Base-by-base conservation (phyloP, 1,139 yeast species). In the Pichia sp. region DNA sequence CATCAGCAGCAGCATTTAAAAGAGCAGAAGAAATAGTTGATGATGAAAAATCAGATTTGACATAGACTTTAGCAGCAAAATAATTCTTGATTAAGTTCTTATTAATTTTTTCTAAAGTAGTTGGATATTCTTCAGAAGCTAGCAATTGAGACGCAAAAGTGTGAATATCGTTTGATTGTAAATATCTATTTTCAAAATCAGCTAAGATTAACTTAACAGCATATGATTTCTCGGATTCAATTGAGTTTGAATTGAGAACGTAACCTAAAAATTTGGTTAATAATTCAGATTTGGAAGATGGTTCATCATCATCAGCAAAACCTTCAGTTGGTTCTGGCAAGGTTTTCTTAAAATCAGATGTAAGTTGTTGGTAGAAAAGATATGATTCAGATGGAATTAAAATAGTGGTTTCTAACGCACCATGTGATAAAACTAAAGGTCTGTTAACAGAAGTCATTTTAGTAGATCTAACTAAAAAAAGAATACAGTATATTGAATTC, bases 241-340 rank as follows among this genome's bases (percentile, higher is more conserved):
- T 50, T 7, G 59, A 46, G 8, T 55, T 50, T 18, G 95, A 82
- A n/a, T 48, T 36, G 22, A 60, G 57, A 48, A 85, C 77, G 66
- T 77, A 90, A 22, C 96, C 96, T 54, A 92, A 72, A 64, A 90
- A 92, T 61, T 81, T 80, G 52, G 89, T 88, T 56, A 87, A 76
- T 54, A 92, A 77, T 70, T 94, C 98, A 40, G 90, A 83, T 46
- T 94, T 82, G 43, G 94, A 82, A 41, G 90, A 70, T 40, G 97
- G 97, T 69, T 88, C 97, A 54, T 86, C 83, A 59, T 88, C 96
- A 52, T 79, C 85, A 45, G 92, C 92, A 60, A 77, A 82, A 23
- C 85, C 94, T 61, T 86, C 96, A 39, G 96, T 85, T 41, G 84
- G 81, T 45, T 75, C 77, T 23, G 96, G 96, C 58, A 89, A 76